Percentiles rank a stretch among this genome's conserved stretches.
Evolutionary conservation across 768 basidiomycete genomes (phyloP).

Genomic region (Hydnomerulius pinastri): DNA sequence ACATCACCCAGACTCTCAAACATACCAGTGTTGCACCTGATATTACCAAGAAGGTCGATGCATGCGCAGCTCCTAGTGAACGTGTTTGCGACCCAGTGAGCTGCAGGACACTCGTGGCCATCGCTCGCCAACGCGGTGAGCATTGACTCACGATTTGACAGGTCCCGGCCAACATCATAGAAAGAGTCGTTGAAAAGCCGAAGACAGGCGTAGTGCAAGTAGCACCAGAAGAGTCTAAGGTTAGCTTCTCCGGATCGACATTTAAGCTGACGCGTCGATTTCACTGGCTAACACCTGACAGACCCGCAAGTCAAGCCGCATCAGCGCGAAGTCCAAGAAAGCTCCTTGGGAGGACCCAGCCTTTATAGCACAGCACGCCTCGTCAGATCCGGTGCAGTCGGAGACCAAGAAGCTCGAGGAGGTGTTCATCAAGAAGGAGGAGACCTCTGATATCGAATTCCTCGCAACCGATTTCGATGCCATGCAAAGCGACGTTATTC

Average conservation of each 20-base stretch:
- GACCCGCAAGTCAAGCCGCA: not conserved
- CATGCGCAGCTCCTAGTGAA: not conserved
- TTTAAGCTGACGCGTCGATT: constrained; percentile 1
- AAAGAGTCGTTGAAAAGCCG: not conserved
- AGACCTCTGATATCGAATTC: not conserved
- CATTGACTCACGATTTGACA: not conserved
- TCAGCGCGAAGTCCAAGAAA: constrained; percentile 23
- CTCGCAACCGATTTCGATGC: not conserved
- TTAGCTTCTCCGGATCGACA: constrained; percentile 8
- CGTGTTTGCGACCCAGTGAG: constrained; percentile 13
- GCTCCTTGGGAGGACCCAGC: constrained; percentile 33
- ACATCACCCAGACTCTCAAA: not conserved
- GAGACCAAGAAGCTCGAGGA: not conserved
- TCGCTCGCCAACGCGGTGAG: not conserved
- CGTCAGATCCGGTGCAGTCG: not conserved
- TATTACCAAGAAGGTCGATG: not conserved
- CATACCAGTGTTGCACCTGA: not conserved
- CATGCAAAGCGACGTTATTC: not conserved
- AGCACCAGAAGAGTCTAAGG: constrained; percentile 10
- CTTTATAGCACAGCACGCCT: constrained; percentile 10
- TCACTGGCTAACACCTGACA: constrained; percentile 5
- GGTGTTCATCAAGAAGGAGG: constrained; percentile 1
- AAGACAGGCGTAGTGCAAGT: not conserved
- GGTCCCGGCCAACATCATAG: not conserved
- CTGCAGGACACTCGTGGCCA: not conserved